Evolutionary conservation across 1,139 yeast genomes (phyloP), one percentile per base, ranked within the genome.

Genomic region (Geotrichum cucujoidarum): DNA sequence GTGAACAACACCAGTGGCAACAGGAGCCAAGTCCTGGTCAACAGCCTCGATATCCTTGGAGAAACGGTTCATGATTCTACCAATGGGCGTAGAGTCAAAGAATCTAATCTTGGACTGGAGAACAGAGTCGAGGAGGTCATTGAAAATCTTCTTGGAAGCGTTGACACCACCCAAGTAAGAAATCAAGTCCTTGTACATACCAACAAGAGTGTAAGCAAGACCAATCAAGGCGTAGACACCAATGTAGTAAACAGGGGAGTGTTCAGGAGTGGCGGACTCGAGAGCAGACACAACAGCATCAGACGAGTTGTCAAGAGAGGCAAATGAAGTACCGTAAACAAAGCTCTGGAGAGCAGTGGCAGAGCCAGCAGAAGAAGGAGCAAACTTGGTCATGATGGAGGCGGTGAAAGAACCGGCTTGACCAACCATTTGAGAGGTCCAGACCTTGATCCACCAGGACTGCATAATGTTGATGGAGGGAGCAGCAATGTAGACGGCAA

Each of bases 21-120:
- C 79, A 17, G 95, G 87, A 14, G 90, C 80, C 56, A 90, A 73
- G 59, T 90, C 97, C 71, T 90, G 97, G 68, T 92, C 98, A 54
- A 89, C 79, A 18, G 94, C 81, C 68, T 90, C 97, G 54, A 92
- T 80, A 70, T 92, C 99, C 66, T 89, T 90, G 18, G 97, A 89
- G 64, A 94, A 92, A 65, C 99, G 78, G 68, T 92, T 94, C 94
- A 92, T 88, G 54, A 92, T 88, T 67, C 98, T 82, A 31, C 99
- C 99, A 60, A 85, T 77, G 20, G 99, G 98, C 2, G 98, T 92
- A 34, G 94, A 77, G 63, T 94, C 98, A 65, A 90, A 92, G 68
- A 92, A 94, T 60, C 97, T 78, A 57, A 89, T 72, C 60, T 76
- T 85, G 1, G 97, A 94, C 54, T 82, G 77, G 59, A 90, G 66